Base-by-base conservation (phyloP, 1,284 basidiomycete genomes). In the Ustilago vetiveriae region DNA sequence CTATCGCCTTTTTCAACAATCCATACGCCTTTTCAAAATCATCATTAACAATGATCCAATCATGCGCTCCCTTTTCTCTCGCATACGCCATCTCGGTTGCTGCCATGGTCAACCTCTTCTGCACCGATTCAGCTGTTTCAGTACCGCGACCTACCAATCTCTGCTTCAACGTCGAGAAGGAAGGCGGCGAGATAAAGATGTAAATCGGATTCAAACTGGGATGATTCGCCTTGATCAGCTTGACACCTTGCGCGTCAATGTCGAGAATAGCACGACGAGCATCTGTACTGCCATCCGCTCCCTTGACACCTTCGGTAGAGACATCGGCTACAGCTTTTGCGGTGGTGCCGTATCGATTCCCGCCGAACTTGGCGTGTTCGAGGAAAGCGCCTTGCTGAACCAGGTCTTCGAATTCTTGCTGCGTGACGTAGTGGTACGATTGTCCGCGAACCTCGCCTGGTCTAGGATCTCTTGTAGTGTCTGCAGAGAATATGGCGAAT, bases 121-220 rank as follows among this genome's bases (percentile, higher is more conserved):
- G 83, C 22, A 95, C 86, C 13, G 89, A 87, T 1, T 87, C 87
- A 13, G 89, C 88, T 6, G 88, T 87, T 82, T 98, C 95, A 10
- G 96, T 98, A 1, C 92, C 93, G 5, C 95, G 88, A 0, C 88
- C 86, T 30, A 86, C 85, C 8, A 98, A 86, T 36, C 96, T 89
- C 7, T 66, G 32, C 26, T 68, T 52, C 16, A 81, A 52, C 36
- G 64, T 72, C 1, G 52, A 50, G 78, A 96, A 84, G 9, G 88
- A 88, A 0, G 95, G 96, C 0, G 95, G 95, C 0, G 92, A 89
- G 78, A 99, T 88, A 84, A 99, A 99, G 73, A 97, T 87, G 84
- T 90, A 97, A 65, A 97, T 86, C 7, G 94, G 92, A 75, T 91
- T 86, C 38, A 98, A 84, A 48, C 88, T 83, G 0, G 85, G 82